Conservation (phyloP, 345 rosid species). For the Camelina hispida region DNA sequence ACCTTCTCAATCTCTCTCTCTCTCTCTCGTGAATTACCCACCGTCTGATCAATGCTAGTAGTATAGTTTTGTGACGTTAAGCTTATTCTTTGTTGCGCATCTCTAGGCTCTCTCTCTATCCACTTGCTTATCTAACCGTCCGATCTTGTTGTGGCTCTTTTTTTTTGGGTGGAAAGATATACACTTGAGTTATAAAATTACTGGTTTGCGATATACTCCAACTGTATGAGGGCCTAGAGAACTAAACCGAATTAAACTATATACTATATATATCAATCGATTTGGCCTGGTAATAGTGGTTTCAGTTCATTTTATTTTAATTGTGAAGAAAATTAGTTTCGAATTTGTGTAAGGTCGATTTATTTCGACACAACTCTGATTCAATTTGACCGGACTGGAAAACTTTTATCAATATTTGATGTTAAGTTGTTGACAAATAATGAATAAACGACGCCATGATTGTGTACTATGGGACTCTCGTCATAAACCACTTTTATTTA, state of each 20-base stretch:
- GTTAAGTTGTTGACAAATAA: not conserved
- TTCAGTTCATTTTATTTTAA: not conserved
- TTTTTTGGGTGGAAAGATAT: not conserved
- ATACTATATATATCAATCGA: not conserved
- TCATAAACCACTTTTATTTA: not conserved
- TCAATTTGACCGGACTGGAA: not conserved
- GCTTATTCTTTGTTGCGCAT: slow-evolving; percentile 32
- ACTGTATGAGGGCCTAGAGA: too few relatives aligned
- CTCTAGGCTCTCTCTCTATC: slow-evolving; percentile 39
- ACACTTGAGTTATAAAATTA: too few relatives aligned
- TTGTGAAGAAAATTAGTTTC: not conserved
- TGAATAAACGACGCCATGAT: slow-evolving; percentile 22
- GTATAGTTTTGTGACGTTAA: slow-evolving; percentile 29
- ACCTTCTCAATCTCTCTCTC: not conserved
- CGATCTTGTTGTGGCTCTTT: not conserved
- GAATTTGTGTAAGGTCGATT: not conserved
- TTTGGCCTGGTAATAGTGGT: not conserved
- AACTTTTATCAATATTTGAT: slow-evolving; percentile 7
- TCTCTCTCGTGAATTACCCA: slow-evolving; percentile 26
- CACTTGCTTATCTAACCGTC: slow-evolving; percentile 36
- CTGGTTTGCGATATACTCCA: too few relatives aligned
- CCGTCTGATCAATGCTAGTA: slow-evolving; percentile 43
- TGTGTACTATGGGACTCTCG: slow-evolving; percentile 15
- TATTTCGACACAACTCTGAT: not conserved
- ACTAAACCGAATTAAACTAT: too few relatives aligned